Base-by-base conservation (phyloP, 2,329 filamentous ascomycete genomes). In the Fusarium hainanense region DNA sequence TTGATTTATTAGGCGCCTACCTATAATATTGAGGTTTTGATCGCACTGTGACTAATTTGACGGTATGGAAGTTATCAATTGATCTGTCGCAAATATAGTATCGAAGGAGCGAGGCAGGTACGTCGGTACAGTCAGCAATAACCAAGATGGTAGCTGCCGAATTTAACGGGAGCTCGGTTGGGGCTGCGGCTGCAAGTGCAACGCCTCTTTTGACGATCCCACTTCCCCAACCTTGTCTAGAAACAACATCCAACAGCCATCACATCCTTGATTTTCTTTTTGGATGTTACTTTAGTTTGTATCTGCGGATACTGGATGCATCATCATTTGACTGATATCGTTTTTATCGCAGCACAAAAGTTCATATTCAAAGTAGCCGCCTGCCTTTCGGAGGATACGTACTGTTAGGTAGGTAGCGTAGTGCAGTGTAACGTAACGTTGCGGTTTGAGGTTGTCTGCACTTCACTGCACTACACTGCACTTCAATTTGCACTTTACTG, bases 361-460 rank as follows among this genome's bases (percentile, higher is more conserved):
- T 40, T 14, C 65, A 43, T 44, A 12, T 56, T 28, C 21, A 50
- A 41, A 52, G 23, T 37, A 66, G 34, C 54, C 46, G 40, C 57
- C 49, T 54, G 28, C n/a, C 21, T 58, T 32, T 60, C 52, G 41
- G 56, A 48, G 63, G 57, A 58, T 49, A 49, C 27, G 18, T n/a
- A n/a, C 41, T 23, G 16, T 20, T 27, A 51, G 23, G 32, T 25
- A 27, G 48, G 32, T 25, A 27, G 48, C 23, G 30, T 12, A 37
- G 47, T 25, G 30, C 32, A 66, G 68, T 75, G 73, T 68, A 75
- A 75, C 73, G 73, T 75, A 72, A 74, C 73, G 72, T 74, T 73
- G 67, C 71, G 70, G 63, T 60, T 46, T 43, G 21, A 65, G 58
- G 54, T 56, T 65, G 68, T 63, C 58, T 62, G 43, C 49, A 27